phyloP scores from a whole-genome alignment of 2,329 filamentous ascomycete genomes.

The Aspergillus spinulosporus region DNA sequence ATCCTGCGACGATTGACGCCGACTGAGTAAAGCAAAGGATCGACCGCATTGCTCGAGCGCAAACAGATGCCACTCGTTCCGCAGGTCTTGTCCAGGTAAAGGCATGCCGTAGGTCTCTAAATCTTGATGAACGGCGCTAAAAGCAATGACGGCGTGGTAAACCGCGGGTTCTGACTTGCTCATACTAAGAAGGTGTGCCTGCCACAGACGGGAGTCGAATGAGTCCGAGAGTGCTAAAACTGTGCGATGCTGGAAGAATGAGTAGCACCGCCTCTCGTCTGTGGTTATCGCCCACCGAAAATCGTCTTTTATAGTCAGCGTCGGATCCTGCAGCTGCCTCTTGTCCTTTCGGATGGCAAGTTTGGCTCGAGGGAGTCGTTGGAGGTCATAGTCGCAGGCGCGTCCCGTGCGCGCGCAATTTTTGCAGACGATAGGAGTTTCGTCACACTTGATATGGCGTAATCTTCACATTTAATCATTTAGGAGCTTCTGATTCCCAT shows the following conservation, averaged over 20 bases:
- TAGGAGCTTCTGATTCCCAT: too few relatives aligned
- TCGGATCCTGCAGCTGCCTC: background rate
- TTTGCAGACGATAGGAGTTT: conserved; percentile 35
- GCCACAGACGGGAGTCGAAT: conserved; percentile 19
- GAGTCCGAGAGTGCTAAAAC: conserved; percentile 17
- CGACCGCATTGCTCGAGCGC: conserved; percentile 11
- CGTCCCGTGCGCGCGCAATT: conserved; percentile 39
- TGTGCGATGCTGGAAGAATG: conserved; percentile 20
- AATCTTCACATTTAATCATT: background rate
- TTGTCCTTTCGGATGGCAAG: background rate
- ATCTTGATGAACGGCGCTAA: conserved; percentile 12
- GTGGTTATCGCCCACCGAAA: conserved; percentile 13
- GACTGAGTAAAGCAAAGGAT: conserved; percentile 4
- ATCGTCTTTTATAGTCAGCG: background rate
- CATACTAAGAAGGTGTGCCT: background rate
- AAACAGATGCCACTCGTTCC: conserved; percentile 12
- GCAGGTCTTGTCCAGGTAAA: conserved; percentile 5
- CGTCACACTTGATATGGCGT: conserved; percentile 30
- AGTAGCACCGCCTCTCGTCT: conserved; percentile 24
- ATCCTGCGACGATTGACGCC: conserved; percentile 10
- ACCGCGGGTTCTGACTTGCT: conserved; percentile 13
- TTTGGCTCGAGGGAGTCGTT: conserved; percentile 12
- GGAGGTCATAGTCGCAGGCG: conserved; percentile 38
- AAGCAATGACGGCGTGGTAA: conserved; percentile 11
- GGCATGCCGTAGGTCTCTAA: conserved; percentile 2